Percentiles rank a stretch among this genome's conserved stretches.
These are phyloP conservation scores for Silene latifolia DNA, from an alignment of 148 eudicot species.

Conservation along the genomic window DNA sequence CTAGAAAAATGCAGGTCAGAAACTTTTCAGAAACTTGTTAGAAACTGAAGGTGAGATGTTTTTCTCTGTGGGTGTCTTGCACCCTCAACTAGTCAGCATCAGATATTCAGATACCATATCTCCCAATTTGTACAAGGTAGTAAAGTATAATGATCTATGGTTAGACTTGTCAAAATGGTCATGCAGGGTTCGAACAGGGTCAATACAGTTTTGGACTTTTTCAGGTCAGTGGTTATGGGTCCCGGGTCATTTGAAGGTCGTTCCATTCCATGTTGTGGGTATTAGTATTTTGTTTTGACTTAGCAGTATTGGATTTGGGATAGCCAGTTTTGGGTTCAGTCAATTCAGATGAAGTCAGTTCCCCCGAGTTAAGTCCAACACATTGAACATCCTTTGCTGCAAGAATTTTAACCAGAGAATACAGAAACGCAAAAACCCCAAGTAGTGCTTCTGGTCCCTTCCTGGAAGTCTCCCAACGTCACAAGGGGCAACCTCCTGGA, in stretches of 20 bases:
- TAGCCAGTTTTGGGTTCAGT: neutral
- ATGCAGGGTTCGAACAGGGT: neutral
- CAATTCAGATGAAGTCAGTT: neutral
- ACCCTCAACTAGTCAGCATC: slow-evolving; percentile 25
- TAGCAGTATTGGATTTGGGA: neutral
- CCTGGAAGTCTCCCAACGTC: neutral
- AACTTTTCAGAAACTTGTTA: slow-evolving; percentile 19
- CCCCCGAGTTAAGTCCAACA: neutral
- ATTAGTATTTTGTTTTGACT: too few species aligned
- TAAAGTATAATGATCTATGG: neutral
- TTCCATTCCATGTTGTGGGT: neutral
- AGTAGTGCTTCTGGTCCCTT: too few species aligned
- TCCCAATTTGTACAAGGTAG: slow-evolving; percentile 23
- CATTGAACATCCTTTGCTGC: slow-evolving; percentile 7
- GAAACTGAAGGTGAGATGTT: slow-evolving; percentile 6
- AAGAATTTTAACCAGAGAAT: too few species aligned
- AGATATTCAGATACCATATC: slow-evolving; percentile 23
- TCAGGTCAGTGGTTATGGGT: neutral
- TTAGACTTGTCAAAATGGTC: neutral
- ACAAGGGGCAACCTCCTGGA: neutral
- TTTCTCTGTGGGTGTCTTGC: slow-evolving; percentile 12
- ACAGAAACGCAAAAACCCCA: neutral
- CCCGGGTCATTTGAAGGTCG: neutral
- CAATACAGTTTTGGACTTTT: neutral
- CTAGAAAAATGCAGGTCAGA: slow-evolving; percentile 31